Evolutionary conservation across 2,329 filamentous ascomycete species (phyloP), one percentile per base, ranked within the genome.

Genomic region (Lachnellula arida): DNA sequence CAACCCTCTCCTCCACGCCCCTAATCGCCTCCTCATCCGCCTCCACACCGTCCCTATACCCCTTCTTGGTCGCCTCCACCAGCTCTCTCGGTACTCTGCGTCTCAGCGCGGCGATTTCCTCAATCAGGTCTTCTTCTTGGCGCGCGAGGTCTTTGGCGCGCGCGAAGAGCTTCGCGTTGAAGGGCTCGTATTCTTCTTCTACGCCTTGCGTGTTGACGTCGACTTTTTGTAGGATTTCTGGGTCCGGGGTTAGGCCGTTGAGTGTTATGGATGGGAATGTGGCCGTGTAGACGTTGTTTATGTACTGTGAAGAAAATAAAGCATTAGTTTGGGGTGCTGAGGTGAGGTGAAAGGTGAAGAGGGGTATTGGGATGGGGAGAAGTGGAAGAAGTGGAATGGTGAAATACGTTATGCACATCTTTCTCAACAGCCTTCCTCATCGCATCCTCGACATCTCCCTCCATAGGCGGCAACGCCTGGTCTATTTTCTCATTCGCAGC

Each of bases 401-500:
- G 8, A 63, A 67, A 32, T 68, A 86, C 84, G 67, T 84, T 78
- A 54, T 82, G 75, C 12, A 87, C 81, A 2, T 85, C 75, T 60
- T 75, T 71, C 64, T 86, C 83, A 22, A 87, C 85, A 49, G 78
- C 74, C 58, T 75, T 75, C 53, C 84, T 76, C 65, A 86, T 70
- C 59, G 81, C 79, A 68, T 86, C 82, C 56, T 81, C 78, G 67
- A 86, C 83, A 58, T 82, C 80, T 56, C 70, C 76, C 43, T 82
- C 81, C 34, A 85, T 79, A 0, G 82, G 82, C 23, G 88, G 88
- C 54, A 92, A 84, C 50, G 82, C 83, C 63, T 81, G 78, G 70
- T 85, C 78, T 57, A 93, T 80, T 68, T 84, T 87, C 65, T 82
- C 80, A 46, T 80, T 78, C 11, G 88, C 88, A 55, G 85, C 84